A percentile compares a stretch with the other conserved stretches of the same genome.
These are phyloP conservation scores for Platismatia glauca DNA, from an alignment of 495 filamentous ascomycete species.

Conservation along the genomic window DNA sequence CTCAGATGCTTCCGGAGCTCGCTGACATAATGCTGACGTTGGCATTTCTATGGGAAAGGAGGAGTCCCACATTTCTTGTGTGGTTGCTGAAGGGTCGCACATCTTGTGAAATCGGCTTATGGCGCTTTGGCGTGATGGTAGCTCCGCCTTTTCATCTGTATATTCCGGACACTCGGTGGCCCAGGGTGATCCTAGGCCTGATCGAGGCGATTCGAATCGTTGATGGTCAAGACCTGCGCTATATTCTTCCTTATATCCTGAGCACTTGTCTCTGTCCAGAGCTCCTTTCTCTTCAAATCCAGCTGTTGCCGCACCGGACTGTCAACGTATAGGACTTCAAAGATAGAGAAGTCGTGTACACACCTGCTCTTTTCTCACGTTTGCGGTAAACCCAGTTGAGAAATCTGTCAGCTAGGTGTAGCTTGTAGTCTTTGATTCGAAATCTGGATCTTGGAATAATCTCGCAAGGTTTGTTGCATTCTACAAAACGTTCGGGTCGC, in stretches of 20 bases:
- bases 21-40: background rate
- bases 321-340: background rate
- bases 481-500: slow-evolving; percentile 6
- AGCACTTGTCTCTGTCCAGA: background rate
- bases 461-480: slow-evolving; percentile 2
- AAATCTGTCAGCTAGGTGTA: background rate
- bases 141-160: background rate
- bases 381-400: background rate
- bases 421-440: no score
- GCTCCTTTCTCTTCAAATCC: background rate
- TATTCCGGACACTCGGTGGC: background rate
- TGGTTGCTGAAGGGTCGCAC: background rate
- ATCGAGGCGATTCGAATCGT: background rate
- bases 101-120: background rate
- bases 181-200: background rate
- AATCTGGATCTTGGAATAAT: background rate
- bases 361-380: background rate
- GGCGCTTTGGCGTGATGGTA: background rate
- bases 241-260: background rate
- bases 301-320: background rate
- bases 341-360: background rate
- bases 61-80: no score
- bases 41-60: background rate
- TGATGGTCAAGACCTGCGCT: background rate
- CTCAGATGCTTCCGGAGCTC: no score